Evolutionary conservation across 192 early-diverging fungal genomes (phyloP).

Genomic region (Dissophora ornata): DNA sequence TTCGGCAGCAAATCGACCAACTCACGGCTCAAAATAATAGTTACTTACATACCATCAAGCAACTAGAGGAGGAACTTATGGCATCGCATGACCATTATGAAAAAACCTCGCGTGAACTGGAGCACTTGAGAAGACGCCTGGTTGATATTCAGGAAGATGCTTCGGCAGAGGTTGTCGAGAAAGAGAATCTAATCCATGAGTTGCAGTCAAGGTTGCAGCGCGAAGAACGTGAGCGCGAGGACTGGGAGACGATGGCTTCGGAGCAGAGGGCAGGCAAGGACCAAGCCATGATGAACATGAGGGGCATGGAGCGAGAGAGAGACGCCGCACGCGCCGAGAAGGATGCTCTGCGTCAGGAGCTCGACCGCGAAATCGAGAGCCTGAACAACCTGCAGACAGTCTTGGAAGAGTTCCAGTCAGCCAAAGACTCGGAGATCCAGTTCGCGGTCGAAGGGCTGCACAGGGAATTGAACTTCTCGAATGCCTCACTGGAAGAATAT

Average conservation of each 20-base stretch:
- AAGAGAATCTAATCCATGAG: conserved; percentile 64
- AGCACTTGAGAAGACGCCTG: conserved; percentile 67
- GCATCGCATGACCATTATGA: conserved; percentile 56
- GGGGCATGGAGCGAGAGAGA: conserved; percentile 65
- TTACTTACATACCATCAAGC: conserved; percentile 68
- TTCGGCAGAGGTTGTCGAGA: conserved; percentile 66
- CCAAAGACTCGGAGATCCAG: conserved; percentile 68
- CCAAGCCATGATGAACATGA: conserved; percentile 60
- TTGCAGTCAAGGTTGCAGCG: conserved; percentile 66
- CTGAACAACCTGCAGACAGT: conserved; percentile 86
- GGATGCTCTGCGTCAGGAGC: conserved; percentile 58
- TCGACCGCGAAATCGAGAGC: conserved; percentile 68
- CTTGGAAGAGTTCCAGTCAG: conserved; percentile 87
- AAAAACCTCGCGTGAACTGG: conserved; percentile 61
- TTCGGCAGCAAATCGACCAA: conserved; percentile 66
- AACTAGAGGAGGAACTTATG: conserved; percentile 60
- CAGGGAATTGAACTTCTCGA: conserved; percentile 54
- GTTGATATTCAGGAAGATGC: conserved; percentile 70
- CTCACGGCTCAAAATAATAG: conserved; percentile 67
- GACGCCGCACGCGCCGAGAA: conserved; percentile 59
- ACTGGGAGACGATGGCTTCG: conserved; percentile 67
- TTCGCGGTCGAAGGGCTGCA: conserved; percentile 70
- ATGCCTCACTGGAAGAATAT: conserved; percentile 65
- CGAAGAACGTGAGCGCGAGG: conserved; percentile 71
- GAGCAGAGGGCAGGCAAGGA: conserved; percentile 67